Base-by-base conservation (phyloP, 139 green algal species). In the Nannochloris sp. region DNA sequence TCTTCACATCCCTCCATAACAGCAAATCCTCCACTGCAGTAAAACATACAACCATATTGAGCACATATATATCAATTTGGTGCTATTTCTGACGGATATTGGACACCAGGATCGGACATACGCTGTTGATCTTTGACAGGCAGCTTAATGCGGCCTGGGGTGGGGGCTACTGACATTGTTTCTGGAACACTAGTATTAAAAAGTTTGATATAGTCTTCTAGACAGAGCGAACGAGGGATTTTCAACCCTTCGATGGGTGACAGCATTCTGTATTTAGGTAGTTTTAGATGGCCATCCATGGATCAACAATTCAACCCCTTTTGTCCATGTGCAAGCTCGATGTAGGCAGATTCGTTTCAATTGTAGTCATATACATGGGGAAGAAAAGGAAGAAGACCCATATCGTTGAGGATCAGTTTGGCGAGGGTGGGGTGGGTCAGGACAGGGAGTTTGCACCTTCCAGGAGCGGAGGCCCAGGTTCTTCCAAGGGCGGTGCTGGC, bases 381-480 rank as follows among this genome's bases (percentile, higher is more conserved):
- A 40, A 10, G 17, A 53, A 53, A 23, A 53, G 46, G 46, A 60
- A 13, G 59, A 63, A 20, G 63, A 51, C 23, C 63, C 56, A 30
- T 62, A 56, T 33, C 20, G 12, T 68, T 58, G 72, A 84, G 14
- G 84, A 90, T 53, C 84, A 90, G 48, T 90, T 80, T 70, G 84
- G 84, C 3, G 83, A 79, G 37, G 44, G 63, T 2, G 67, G 72
- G 50, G 36, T 46, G 17, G 37, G 56, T 13, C 68, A 75, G 66
- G 66, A 56, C 43, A 16, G 25, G 14, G 36, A 43, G 16, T 26
- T 23, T 49, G 13, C 3, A 31, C 23, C 9, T 13, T 61, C 70
- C 37, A 37, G 31, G 43, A 4, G 36, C 20, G 23, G 10, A 25
- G 29, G 11, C 16, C 1, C 14, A 44, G 31, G 13, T 33, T 56